Base-by-base conservation (phyloP, 495 filamentous ascomycete genomes). In the Aspergillus bridgeri region DNA sequence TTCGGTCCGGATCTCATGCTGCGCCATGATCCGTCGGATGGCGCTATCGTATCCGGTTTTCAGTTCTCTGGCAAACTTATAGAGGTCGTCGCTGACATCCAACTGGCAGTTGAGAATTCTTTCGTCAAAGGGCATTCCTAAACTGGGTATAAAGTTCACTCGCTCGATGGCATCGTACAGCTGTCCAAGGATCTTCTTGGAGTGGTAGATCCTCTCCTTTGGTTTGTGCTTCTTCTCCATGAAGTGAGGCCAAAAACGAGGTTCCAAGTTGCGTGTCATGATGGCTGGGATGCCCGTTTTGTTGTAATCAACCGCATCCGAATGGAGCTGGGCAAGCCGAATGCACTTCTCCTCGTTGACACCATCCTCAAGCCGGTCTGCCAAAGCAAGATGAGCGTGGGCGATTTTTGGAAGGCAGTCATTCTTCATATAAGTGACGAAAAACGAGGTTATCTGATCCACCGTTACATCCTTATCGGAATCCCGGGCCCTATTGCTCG, bases 341-440 rank as follows among this genome's bases (percentile, higher is more conserved):
- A 94, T 70, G 79, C 92, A 97, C 57, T 84, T 87, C 0, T 75
- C 60, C 54, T 86, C 79, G 61, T 86, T 86, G 0, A 91, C 85
- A 8, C 92, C 89, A 1, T 79, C 69, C 0, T 67, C 65, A 11
- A 81, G 72, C 7, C 51, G 65, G 68, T 98, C 95, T 1, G 90
- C 86, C 65, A 80, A 84, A 13, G 89, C 92, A 48, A 94, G 74
- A 74, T 98, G 94, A 0, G 92, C 85, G 62, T 85, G 84, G 1
- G 94, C 94, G 61, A 98, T 96, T 33, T 73, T 76, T 5, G 84
- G 83, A 18, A 98, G 79, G 23, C 80, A 80, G 68, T 98, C 90
- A 60, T 96, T 91, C 70, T 95, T 96, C 86, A 99, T 96, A 65
- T 93, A 96, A 0, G 78, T 82, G 8, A 96, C 89, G 64, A 97